phyloP scores from a whole-genome alignment of 2,329 filamentous ascomycete species.

The Harringtonia lauricola region DNA sequence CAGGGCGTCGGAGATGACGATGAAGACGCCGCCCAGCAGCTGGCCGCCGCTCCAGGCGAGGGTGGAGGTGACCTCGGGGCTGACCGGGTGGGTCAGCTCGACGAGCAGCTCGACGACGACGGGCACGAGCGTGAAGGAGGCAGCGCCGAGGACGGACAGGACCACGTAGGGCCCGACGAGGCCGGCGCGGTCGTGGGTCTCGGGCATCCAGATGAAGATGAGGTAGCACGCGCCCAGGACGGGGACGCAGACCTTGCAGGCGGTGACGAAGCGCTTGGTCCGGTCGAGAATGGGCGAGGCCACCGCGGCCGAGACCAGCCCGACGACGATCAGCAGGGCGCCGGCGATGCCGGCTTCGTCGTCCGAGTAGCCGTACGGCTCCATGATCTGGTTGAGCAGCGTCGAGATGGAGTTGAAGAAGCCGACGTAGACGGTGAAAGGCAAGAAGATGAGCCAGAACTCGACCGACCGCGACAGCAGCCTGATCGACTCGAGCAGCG shows the following conservation, averaged over 20 bases:
- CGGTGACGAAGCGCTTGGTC: slow-evolving; percentile 65
- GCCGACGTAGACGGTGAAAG: slow-evolving; percentile 78
- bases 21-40: slow-evolving; percentile 72
- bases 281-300: slow-evolving; percentile 74
- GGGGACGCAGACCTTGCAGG: slow-evolving; percentile 65
- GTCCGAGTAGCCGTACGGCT: slow-evolving; percentile 75
- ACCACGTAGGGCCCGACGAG: slow-evolving; percentile 64
- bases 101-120: slow-evolving; percentile 78
- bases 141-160: slow-evolving; percentile 64
- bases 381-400: slow-evolving; percentile 80
- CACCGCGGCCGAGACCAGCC: slow-evolving; percentile 66
- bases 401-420: slow-evolving; percentile 90
- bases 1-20: slow-evolving; percentile 71
- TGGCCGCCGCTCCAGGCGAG: slow-evolving; percentile 83
- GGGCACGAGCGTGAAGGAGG: slow-evolving; percentile 71
- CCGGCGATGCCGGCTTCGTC: slow-evolving; percentile 83
- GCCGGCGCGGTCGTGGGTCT: slow-evolving; percentile 33
- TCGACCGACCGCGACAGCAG: slow-evolving; percentile 51
- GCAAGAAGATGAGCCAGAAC: slow-evolving; percentile 69
- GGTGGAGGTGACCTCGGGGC: slow-evolving; percentile 74
- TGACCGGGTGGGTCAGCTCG: slow-evolving; percentile 78
- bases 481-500: slow-evolving; percentile 37
- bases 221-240: slow-evolving; percentile 65
- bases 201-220: slow-evolving; percentile 69
- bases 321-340: slow-evolving; percentile 79